phyloP scores from a whole-genome alignment of 169 alveolate species.

The Eimeria praecox region DNA sequence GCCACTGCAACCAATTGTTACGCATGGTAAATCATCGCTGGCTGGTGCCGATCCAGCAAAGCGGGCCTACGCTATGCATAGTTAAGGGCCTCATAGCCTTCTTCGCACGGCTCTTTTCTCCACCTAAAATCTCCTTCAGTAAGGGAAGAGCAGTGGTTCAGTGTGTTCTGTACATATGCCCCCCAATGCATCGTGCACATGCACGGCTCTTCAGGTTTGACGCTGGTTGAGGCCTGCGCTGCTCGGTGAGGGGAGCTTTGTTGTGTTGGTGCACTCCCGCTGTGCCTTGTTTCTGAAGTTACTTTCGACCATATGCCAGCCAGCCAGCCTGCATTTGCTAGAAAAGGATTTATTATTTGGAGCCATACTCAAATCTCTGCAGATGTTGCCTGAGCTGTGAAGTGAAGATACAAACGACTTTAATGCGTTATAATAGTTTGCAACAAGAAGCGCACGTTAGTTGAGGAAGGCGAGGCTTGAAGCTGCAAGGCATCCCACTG shows the following conservation, averaged over 20 bases:
- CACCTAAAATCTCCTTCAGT: background rate
- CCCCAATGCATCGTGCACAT: background rate
- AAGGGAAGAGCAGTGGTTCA: background rate
- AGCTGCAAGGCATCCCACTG: no score
- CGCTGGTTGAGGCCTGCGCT: background rate
- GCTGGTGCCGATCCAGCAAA: background rate
- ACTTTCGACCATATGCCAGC: background rate
- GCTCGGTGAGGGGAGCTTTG: background rate
- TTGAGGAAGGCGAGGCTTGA: background rate
- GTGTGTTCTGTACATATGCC: background rate
- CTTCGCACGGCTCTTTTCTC: background rate
- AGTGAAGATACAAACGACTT: background rate
- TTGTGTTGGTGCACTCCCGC: background rate
- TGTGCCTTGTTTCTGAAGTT: background rate
- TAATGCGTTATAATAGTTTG: slow-evolving; percentile 47
- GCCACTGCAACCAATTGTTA: background rate
- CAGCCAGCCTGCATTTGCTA: background rate
- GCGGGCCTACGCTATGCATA: background rate
- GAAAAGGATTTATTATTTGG: background rate
- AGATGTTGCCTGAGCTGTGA: slow-evolving; percentile 11
- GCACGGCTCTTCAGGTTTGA: slow-evolving; percentile 64
- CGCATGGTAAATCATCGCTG: background rate
- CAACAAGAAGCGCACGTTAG: background rate
- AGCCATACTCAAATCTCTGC: background rate
- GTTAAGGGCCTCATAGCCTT: background rate